Evolutionary conservation across 2,329 filamentous ascomycete genomes (phyloP).

Genomic region (Colletotrichum tofieldiae): DNA sequence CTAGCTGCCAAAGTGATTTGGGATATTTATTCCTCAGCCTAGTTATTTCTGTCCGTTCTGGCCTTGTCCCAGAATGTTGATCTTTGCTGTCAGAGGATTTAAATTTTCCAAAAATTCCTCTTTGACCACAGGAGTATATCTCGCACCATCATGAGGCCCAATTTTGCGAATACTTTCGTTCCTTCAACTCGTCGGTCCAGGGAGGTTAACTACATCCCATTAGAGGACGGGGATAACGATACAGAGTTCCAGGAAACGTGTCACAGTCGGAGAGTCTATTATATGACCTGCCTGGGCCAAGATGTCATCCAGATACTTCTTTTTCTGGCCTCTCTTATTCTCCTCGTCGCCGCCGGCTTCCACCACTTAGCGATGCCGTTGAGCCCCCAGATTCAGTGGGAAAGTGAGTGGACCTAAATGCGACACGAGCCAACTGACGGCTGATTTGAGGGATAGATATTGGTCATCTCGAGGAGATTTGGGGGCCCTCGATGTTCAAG

Average conservation of each 20-base stretch:
- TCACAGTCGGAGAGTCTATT: neutral
- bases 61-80: too few relatives aligned
- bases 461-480: neutral
- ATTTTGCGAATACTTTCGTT: too few relatives aligned
- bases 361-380: neutral
- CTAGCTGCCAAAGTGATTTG: neutral
- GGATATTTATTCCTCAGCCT: neutral
- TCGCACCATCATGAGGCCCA: too few relatives aligned
- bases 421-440: accelerated
- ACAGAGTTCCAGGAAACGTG: neutral
- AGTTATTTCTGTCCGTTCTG: neutral
- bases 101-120: too few relatives aligned
- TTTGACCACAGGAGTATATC: too few relatives aligned
- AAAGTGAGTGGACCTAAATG: neutral
- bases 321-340: neutral
- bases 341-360: neutral
- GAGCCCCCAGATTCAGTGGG: neutral
- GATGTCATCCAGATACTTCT: neutral
- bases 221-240: too few relatives aligned
- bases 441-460: neutral
- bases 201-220: too few relatives aligned
- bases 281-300: neutral
- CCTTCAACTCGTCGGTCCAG: too few relatives aligned
- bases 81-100: too few relatives aligned
- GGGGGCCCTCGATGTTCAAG: neutral